Evolutionary conservation across 352 stramenopile species (phyloP).

Genomic region (Pythium folliculosum): DNA sequence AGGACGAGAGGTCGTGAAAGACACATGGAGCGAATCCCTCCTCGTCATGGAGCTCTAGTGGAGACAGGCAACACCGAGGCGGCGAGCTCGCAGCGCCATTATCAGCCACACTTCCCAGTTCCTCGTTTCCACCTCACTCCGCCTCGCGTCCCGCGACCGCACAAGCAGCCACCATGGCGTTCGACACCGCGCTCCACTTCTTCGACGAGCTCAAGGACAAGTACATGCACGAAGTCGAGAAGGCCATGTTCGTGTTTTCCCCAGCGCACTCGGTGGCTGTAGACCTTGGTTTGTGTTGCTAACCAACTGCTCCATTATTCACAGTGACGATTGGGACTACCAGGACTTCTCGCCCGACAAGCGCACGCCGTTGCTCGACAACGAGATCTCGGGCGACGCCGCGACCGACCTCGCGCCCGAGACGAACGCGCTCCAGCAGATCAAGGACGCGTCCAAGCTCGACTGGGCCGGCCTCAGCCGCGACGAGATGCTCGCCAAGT

Average conservation of each 20-base stretch:
- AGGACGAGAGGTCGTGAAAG: constrained; percentile 3
- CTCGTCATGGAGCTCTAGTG: too few species aligned
- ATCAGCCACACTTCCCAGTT: not conserved
- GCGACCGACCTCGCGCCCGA: constrained; percentile 35
- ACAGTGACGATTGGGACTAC: constrained; percentile 78
- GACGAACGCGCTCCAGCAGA: constrained; percentile 36
- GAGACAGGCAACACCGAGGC: too few species aligned
- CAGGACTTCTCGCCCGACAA: constrained; percentile 71
- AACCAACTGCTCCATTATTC: too few species aligned
- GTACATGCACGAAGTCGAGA: constrained; percentile 57
- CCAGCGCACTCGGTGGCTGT: not conserved
- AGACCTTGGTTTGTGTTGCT: not conserved
- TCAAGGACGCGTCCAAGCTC: constrained; percentile 33
- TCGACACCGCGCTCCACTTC: constrained; percentile 43
- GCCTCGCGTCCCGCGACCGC: not conserved
- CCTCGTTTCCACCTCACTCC: not conserved
- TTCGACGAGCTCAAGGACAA: constrained; percentile 63
- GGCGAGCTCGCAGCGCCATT: too few species aligned
- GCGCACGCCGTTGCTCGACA: constrained; percentile 55
- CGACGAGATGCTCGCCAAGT: constrained; percentile 52
- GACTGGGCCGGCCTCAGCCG: constrained; percentile 50
- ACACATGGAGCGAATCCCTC: too few species aligned
- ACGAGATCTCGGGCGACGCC: constrained; percentile 44
- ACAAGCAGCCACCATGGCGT: constrained; percentile 15
- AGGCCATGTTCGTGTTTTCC: constrained; percentile 43